Evolutionary conservation across 2,329 filamentous ascomycete species (phyloP).

Genomic region (Apiospora pterosperma): DNA sequence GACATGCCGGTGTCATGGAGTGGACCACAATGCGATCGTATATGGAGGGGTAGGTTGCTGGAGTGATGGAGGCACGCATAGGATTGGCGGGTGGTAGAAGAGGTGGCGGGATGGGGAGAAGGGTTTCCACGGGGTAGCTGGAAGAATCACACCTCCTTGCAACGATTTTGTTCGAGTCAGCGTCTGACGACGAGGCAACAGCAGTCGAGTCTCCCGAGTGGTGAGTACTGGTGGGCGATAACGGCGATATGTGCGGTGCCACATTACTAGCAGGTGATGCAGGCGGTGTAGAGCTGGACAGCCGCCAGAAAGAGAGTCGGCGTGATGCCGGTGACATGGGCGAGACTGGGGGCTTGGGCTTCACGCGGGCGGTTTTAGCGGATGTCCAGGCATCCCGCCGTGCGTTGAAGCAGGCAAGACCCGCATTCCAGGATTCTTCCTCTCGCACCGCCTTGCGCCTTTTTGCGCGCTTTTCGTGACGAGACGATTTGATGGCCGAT

Average conservation of each 20-base stretch:
- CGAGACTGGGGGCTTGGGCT: constrained; percentile 38
- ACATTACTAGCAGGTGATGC: constrained; percentile 19
- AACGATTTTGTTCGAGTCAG: constrained; percentile 31
- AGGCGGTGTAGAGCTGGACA: constrained; percentile 40
- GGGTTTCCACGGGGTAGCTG: constrained; percentile 51
- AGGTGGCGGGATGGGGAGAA: constrained; percentile 71
- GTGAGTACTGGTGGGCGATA: constrained; percentile 26
- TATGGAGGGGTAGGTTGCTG: constrained; percentile 72
- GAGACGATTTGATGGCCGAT: constrained; percentile 34
- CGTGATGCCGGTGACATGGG: constrained; percentile 41
- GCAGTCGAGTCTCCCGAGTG: constrained; percentile 31
- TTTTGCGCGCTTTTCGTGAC: constrained; percentile 49
- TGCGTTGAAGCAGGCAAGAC: constrained; percentile 74
- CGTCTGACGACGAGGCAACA: constrained; percentile 39
- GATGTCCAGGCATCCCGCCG: constrained; percentile 84
- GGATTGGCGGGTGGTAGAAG: constrained; percentile 71
- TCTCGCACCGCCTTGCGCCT: constrained; percentile 56
- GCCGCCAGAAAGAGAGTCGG: constrained; percentile 47
- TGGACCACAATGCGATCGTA: constrained; percentile 87
- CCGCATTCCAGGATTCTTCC: constrained; percentile 75
- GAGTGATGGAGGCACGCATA: constrained; percentile 73
- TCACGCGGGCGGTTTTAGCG: constrained; percentile 58
- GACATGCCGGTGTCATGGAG: constrained; percentile 76
- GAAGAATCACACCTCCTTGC: constrained; percentile 31
- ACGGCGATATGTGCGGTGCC: constrained; percentile 9